phyloP scores from a whole-genome alignment of 352 stramenopile species.

The Thalassiosira livingstoniorum region DNA sequence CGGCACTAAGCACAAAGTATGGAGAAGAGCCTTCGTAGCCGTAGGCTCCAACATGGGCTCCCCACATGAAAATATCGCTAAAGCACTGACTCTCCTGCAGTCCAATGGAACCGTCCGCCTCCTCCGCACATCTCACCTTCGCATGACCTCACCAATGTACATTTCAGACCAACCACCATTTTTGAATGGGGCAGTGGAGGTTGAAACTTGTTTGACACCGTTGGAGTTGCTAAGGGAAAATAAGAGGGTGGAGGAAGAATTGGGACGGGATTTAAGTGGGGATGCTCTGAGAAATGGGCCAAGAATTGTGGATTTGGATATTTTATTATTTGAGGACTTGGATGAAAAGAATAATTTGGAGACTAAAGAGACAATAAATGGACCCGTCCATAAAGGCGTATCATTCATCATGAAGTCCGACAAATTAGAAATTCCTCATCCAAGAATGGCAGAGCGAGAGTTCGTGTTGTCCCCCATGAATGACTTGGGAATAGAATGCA shows the following conservation, averaged over 20 bases:
- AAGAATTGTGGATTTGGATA: conserved; percentile 94
- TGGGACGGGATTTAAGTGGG: conserved; percentile 86
- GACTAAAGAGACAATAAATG: conserved; percentile 23
- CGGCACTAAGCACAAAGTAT: neutral
- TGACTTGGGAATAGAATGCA: conserved; percentile 86
- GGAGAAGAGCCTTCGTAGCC: conserved; percentile 71
- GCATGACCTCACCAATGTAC: conserved; percentile 93
- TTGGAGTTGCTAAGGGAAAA: conserved; percentile 84
- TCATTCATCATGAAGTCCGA: conserved; percentile 83
- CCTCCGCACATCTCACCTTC: conserved; percentile 90
- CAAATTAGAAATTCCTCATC: conserved; percentile 93
- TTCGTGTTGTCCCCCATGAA: conserved; percentile 97
- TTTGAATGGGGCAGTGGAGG: conserved; percentile 91
- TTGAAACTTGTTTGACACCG: conserved; percentile 89
- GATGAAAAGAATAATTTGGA: conserved; percentile 25
- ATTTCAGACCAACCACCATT: conserved; percentile 94
- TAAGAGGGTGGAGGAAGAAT: conserved; percentile 90
- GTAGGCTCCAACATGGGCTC: conserved; percentile 85
- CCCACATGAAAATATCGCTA: conserved; percentile 70
- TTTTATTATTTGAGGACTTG: conserved; percentile 90
- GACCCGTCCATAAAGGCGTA: conserved; percentile 51
- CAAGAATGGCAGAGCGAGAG: conserved; percentile 92
- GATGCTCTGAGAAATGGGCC: conserved; percentile 89
- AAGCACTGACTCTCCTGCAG: conserved; percentile 57
- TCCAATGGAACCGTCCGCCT: conserved; percentile 42